Conservation (phyloP, 78 protist species). For the Cavenderia fasciculata region DNA sequence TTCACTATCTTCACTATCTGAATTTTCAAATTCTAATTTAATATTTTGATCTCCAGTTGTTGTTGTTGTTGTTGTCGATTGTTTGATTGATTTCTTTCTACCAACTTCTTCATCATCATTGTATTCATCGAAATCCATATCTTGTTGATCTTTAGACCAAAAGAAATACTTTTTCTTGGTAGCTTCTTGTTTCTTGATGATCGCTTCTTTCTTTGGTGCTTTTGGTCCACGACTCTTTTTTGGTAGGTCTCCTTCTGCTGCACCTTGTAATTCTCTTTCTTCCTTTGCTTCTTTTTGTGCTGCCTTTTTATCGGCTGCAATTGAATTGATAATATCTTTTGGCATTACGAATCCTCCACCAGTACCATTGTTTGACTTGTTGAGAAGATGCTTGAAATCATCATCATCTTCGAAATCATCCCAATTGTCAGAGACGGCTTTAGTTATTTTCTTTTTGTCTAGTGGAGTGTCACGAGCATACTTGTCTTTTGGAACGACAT, state of each 20-base stretch:
- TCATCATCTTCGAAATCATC: slow-evolving; percentile 16
- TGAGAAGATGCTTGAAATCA: not conserved
- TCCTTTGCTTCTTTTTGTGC: not conserved
- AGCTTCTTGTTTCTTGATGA: slow-evolving; percentile 17
- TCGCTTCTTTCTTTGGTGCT: not conserved
- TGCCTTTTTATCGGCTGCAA: not conserved
- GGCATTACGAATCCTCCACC: too few species aligned
- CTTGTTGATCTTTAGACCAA: slow-evolving; percentile 28
- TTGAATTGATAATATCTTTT: not conserved
- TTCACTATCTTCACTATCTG: not conserved
- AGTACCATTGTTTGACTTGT: too few species aligned
- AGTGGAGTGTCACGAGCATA: not conserved
- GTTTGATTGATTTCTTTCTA: too few species aligned
- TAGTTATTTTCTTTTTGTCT: slow-evolving; percentile 2
- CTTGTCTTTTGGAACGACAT: slow-evolving; percentile 36
- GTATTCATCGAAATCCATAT: not conserved
- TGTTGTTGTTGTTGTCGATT: not conserved
- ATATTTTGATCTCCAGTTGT: not conserved
- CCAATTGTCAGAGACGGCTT: slow-evolving; percentile 20
- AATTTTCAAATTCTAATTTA: not conserved
- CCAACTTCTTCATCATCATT: not conserved
- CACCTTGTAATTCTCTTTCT: not conserved
- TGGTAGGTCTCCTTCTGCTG: not conserved
- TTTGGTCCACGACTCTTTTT: not conserved
- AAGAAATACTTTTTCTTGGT: slow-evolving; percentile 61